Conservation (phyloP, 305 asterid genomes). For the Euphrasia arctica region DNA sequence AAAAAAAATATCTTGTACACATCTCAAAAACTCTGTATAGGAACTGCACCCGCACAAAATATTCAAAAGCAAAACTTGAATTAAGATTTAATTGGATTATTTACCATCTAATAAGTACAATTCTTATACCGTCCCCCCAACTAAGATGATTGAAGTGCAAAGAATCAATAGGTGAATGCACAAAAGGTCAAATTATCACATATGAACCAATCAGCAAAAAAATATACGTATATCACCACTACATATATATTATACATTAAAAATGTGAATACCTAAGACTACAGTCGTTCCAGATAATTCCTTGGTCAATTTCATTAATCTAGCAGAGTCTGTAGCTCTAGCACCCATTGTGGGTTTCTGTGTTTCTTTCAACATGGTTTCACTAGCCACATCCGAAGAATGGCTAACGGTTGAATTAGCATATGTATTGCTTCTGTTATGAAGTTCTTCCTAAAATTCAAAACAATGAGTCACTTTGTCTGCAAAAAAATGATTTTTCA, state of each 20-base stretch:
- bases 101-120: neutral
- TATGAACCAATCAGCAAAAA: neutral
- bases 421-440: conserved; percentile 46
- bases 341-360: conserved; percentile 68
- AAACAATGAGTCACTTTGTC: neutral
- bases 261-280: conserved; percentile 52
- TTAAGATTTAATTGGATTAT: no score
- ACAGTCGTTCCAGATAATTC: conserved; percentile 72
- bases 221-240: neutral
- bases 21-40: neutral
- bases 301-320: conserved; percentile 87
- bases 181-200: neutral
- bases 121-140: neutral
- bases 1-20: neutral
- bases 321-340: conserved; percentile 91
- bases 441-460: conserved; percentile 52
- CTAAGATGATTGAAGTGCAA: neutral
- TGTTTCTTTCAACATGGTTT: conserved; percentile 49
- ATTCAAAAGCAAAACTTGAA: neutral
- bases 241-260: conserved; percentile 3
- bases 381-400: conserved; percentile 37
- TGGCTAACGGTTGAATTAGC: conserved; percentile 51
- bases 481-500: neutral
- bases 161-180: neutral
- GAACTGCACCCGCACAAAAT: no score